Base-by-base conservation (phyloP, 176 grass and related monocot species). In the Paspalum notatum region DNA sequence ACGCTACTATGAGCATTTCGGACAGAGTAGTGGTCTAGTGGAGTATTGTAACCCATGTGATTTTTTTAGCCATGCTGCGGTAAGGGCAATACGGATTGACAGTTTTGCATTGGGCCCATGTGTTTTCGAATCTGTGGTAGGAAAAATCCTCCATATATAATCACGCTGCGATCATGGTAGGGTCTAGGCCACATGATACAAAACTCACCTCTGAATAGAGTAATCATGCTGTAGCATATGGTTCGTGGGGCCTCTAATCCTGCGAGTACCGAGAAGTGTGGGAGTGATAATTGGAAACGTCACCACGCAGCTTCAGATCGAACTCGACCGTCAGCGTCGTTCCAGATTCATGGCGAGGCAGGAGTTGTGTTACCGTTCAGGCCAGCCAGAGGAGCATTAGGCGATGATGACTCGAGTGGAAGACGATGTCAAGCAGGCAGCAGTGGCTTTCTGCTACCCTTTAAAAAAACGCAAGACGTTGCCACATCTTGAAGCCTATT, bases 101-200 rank as follows among this genome's bases (percentile, higher is more conserved):
- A 16, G 52, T 54, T 48, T 16, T 25, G n/a, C 54, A 26, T 16
- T 16, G 70, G 18, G 69, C 72, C 56, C 68, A 54, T 80, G 77
- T 85, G 82, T 80, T 81, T 56, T 80, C 22, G 21, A 50, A 58
- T 39, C 22, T 43, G 7, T 61, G 68, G 74, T 64, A 18, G 2
- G 25, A 84, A 57, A 65, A 79, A 5, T 17, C n/a, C 38, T 40
- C 5, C 32, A 54, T 44, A 11, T 54, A 58, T 24, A 72, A 69
- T 75, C 81, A 68, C 51, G 2, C 2, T 2, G 24, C 14, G 42
- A 84, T 84, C 45, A 80, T 84, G 75, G 81, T 74, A 88, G 70
- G 76, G 76, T 41, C 70, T 48, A 1, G 4, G 44, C 46, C 71
- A 80, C 76, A 84, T 89, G 87, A 80, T 15, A n/a, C 56, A 65